Conservation (phyloP, 1,139 yeast genomes). For the Suzukiozyma palmioleophila region DNA sequence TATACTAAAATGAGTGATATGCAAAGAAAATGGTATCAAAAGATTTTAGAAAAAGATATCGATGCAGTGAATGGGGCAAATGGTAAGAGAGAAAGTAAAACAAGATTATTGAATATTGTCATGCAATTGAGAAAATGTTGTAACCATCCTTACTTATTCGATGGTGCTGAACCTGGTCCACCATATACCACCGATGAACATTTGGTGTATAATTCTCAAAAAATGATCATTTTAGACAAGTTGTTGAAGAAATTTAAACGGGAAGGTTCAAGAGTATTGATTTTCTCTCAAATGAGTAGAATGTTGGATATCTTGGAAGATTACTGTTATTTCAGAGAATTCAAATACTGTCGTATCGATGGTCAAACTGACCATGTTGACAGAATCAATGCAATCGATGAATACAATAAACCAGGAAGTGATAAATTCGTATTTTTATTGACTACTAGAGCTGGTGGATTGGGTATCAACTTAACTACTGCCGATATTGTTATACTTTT, state of each 20-base stretch:
- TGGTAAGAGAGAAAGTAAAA: constrained; percentile 71
- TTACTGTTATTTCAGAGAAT: constrained; percentile 65
- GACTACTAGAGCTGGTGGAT: constrained; percentile 85
- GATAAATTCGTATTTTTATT: constrained; percentile 66
- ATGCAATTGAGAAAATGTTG: constrained; percentile 84
- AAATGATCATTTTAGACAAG: constrained; percentile 68
- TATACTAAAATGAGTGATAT: constrained; percentile 72
- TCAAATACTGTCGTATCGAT: constrained; percentile 71
- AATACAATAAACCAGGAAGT: constrained; percentile 66
- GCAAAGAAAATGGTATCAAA: constrained; percentile 76
- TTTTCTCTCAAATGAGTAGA: constrained; percentile 80
- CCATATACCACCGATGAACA: constrained; percentile 84
- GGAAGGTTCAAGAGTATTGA: constrained; percentile 72
- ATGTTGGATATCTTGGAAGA: constrained; percentile 76
- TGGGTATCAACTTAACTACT: constrained; percentile 73
- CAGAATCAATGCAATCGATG: constrained; percentile 72
- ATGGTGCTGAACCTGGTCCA: constrained; percentile 87
- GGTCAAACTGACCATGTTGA: constrained; percentile 80
- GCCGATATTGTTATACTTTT: constrained; percentile 72
- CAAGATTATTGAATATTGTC: constrained; percentile 69
- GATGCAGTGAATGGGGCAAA: constrained; percentile 82
- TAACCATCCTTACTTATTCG: constrained; percentile 78
- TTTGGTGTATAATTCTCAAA: constrained; percentile 66
- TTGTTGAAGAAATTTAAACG: constrained; percentile 55
- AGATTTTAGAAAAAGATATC: constrained; percentile 70